These are phyloP conservation scores for Naganishia sp. DNA, from an alignment of 1,284 basidiomycete genomes.

Conservation along the genomic window DNA sequence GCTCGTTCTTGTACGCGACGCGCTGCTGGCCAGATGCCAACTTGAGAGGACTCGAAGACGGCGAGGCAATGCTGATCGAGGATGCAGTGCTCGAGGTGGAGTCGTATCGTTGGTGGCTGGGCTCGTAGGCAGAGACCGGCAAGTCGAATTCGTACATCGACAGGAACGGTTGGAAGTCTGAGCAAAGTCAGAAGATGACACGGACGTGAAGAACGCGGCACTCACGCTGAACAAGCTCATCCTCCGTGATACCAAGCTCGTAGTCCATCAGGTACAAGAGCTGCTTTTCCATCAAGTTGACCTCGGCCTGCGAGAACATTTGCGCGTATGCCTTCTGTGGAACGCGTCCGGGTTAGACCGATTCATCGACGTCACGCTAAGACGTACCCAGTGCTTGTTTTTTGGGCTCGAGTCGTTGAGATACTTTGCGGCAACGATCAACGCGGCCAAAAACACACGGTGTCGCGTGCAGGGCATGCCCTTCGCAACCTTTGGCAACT, in stretches of 20 bases:
- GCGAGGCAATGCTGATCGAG: slow-evolving; percentile 32
- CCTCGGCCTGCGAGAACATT: slow-evolving; percentile 64
- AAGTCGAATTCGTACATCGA: slow-evolving; percentile 46
- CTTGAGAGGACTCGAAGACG: slow-evolving; percentile 24
- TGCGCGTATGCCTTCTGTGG: slow-evolving; percentile 62
- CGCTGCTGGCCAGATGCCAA: slow-evolving; percentile 36
- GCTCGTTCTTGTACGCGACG: slow-evolving; percentile 36
- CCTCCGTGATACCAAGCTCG: slow-evolving; percentile 80
- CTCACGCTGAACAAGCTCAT: slow-evolving; percentile 62
- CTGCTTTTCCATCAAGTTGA: slow-evolving; percentile 97
- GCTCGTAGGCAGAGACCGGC: slow-evolving; percentile 38
- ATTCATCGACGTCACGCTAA: background rate
- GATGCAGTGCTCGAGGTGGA: slow-evolving; percentile 39
- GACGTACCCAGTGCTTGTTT: slow-evolving; percentile 84
- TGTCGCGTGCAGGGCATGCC: slow-evolving; percentile 83
- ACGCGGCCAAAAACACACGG: slow-evolving; percentile 89
- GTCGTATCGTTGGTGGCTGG: slow-evolving; percentile 42
- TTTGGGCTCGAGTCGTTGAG: slow-evolving; percentile 94
- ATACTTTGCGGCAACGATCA: slow-evolving; percentile 96
- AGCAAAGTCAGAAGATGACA: background rate
- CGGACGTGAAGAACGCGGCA: slow-evolving; percentile 7
- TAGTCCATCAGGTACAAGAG: slow-evolving; percentile 84
- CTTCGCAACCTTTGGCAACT: slow-evolving; percentile 80
- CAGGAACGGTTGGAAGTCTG: slow-evolving; percentile 47
- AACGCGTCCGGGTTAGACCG: slow-evolving; percentile 1